A percentile compares a stretch with the other conserved stretches of the same genome.
These are phyloP conservation scores for Closterium sp. DNA, from an alignment of 139 green algal species.

Conservation along the genomic window DNA sequence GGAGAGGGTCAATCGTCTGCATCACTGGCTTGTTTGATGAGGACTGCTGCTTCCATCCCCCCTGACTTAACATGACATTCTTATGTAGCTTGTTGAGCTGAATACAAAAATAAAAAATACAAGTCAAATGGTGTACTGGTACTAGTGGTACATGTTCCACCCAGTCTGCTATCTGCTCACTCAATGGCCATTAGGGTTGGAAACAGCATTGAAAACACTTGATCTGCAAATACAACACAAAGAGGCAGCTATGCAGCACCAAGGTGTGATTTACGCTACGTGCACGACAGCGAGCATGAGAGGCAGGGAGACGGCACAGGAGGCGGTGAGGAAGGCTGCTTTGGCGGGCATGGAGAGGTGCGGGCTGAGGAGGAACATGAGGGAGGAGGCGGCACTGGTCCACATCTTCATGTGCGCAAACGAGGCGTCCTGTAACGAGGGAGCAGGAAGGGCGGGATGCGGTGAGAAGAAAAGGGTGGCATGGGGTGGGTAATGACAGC, in stretches of 20 bases:
- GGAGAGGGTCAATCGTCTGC: background rate
- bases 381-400: constrained; percentile 4
- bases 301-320: background rate
- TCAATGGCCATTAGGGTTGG: too few species aligned
- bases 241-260: too few species aligned
- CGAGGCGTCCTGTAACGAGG: background rate
- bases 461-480: background rate
- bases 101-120: too few species aligned
- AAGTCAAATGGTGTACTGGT: too few species aligned
- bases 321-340: background rate
- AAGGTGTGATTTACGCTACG: background rate
- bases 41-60: background rate
- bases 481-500: background rate
- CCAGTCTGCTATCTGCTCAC: too few species aligned
- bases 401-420: constrained; percentile 44
- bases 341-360: background rate
- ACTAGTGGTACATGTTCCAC: too few species aligned
- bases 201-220: too few species aligned
- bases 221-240: too few species aligned
- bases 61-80: background rate
- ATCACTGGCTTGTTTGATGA: background rate
- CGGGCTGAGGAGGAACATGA: constrained; percentile 7
- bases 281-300: background rate
- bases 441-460: background rate
- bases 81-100: too few species aligned